Evolutionary conservation across 352 stramenopile genomes (phyloP).

Genomic region (Thalassiosira ordinaria): DNA sequence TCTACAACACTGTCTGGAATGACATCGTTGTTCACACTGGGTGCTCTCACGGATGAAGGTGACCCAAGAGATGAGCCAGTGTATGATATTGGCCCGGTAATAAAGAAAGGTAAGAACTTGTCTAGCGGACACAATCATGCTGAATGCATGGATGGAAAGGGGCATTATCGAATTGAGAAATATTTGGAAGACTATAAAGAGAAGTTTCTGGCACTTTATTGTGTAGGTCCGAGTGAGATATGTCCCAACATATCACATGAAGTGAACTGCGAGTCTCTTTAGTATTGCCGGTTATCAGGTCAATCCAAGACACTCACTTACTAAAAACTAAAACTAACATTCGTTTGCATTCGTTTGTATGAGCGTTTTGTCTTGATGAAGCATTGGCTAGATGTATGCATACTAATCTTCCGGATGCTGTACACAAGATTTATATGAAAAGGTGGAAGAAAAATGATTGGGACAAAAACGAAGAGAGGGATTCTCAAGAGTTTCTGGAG

Average conservation of each 20-base stretch:
- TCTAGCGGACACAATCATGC: constrained; percentile 1
- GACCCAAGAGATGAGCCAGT: constrained; percentile 13
- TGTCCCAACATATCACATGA: neutral
- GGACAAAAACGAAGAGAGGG: constrained; percentile 25
- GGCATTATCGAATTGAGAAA: constrained; percentile 7
- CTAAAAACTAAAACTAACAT: too few species aligned
- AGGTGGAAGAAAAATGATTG: constrained; percentile 8
- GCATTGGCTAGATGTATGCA: constrained; percentile 16
- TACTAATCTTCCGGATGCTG: neutral
- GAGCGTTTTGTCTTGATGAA: constrained; percentile 3
- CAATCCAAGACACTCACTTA: neutral
- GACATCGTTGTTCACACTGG: neutral
- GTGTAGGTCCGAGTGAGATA: neutral
- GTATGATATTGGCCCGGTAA: constrained; percentile 11
- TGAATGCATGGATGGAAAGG: constrained; percentile 17
- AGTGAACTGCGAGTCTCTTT: constrained; percentile 2
- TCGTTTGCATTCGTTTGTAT: constrained; percentile 1
- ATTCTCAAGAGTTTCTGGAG: constrained; percentile 12
- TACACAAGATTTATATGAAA: neutral
- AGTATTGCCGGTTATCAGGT: neutral
- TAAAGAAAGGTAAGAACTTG: constrained; percentile 4
- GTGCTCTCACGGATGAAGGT: neutral
- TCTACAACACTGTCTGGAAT: too few species aligned
- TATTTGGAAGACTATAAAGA: constrained; percentile 11
- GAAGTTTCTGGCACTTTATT: neutral